phyloP scores from a whole-genome alignment of 768 basidiomycete genomes.

The Rubroboletus pulcherrimus region DNA sequence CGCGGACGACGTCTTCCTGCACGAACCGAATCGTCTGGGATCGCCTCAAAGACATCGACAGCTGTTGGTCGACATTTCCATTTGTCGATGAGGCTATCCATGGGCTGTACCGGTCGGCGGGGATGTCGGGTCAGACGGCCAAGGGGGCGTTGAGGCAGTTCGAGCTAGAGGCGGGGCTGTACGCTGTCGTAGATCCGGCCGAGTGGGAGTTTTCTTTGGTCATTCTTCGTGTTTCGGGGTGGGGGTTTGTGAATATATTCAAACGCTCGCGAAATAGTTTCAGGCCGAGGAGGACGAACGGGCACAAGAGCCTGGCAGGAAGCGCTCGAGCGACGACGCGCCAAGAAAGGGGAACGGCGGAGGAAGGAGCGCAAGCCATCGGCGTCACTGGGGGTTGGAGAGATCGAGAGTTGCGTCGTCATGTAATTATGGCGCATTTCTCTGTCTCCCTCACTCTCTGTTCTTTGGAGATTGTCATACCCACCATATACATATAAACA shows the following conservation, averaged over 20 bases:
- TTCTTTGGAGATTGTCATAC: neutral
- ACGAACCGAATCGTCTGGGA: too few species aligned
- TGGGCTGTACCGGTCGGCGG: too few species aligned
- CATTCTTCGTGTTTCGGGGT: neutral
- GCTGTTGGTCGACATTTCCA: too few species aligned
- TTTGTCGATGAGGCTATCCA: too few species aligned
- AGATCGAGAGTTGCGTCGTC: slow-evolving; percentile 50
- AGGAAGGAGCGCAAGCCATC: slow-evolving; percentile 22
- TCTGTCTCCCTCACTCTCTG: neutral
- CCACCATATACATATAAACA: neutral
- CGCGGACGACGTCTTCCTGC: too few species aligned
- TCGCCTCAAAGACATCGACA: too few species aligned
- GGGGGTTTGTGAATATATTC: slow-evolving; percentile 35
- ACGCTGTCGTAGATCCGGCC: slow-evolving; percentile 42
- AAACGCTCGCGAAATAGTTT: slow-evolving; percentile 66
- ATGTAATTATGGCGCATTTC: neutral
- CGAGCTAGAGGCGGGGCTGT: slow-evolving; percentile 5
- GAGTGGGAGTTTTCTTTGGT: slow-evolving; percentile 48
- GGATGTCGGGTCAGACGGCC: too few species aligned
- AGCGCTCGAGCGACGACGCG: slow-evolving; percentile 23
- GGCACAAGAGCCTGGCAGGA: slow-evolving; percentile 36
- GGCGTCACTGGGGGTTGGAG: slow-evolving; percentile 25
- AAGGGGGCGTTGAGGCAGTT: too few species aligned
- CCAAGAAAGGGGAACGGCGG: slow-evolving; percentile 12
- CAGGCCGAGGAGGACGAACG: slow-evolving; percentile 76